Base-by-base conservation (phyloP, 2,329 filamentous ascomycete species). In the Ascochyta pisi region DNA sequence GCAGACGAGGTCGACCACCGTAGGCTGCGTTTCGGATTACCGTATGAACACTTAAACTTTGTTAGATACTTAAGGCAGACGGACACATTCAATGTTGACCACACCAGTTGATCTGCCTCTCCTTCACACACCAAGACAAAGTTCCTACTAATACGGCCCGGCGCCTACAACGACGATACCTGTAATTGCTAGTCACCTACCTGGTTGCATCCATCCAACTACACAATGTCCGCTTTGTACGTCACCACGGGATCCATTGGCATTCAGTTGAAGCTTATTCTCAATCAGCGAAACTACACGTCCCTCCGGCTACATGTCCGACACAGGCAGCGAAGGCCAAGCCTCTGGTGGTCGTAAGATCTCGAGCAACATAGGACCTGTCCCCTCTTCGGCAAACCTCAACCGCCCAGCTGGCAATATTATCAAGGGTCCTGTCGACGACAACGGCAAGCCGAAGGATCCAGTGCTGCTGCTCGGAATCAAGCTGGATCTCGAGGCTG, bases 401-500 rank as follows among this genome's bases (percentile, higher is more conserved):
- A 73, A 73, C 35, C 71, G 75, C 39, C 77, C 78, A 16, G 77
- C 68, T 19, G 70, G 69, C 38, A 68, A 65, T 52, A 80, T 87
- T 31, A 80, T 87, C 59, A 83, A 81, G 71, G 84, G 84, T 10
- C 79, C 84, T 13, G 80, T 81, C 29, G 83, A 86, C 58, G 81
- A 83, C 27, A 75, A 86, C 50, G 84, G 85, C 57, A 82, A 84
- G 64, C 77, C 83, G 56, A 87, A 85, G 74, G 73, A 82, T 37
- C 83, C 85, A 4, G 84, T 83, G 1, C 77, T 87, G 39, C 78
- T 86, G 64, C 78, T 87, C 34, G 84, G 84, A 52, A 86, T 87
- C 76, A 86, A 87, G 78, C 77, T 87, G 33, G 85, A 87, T 67
- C 74, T 87, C 19, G 84, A 87, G 70, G 84, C 84, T 13, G 84